Base-by-base conservation (phyloP, 2,329 filamentous ascomycete species). In the Paracamarosporium sp. region DNA sequence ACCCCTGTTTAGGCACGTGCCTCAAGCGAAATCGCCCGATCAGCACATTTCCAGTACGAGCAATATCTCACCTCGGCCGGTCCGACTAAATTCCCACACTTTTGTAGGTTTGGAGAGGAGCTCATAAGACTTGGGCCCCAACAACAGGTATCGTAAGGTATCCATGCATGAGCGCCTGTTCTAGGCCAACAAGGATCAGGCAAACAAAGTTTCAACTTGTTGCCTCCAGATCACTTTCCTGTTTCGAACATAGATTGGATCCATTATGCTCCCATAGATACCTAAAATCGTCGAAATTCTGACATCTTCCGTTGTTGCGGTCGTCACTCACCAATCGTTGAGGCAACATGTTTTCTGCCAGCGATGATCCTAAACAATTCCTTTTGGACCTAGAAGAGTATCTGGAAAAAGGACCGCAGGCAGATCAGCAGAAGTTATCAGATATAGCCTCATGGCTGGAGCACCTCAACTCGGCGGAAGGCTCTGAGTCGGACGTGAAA, bases 321-420 rank as follows among this genome's bases (percentile, higher is more conserved):
- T 28, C 8, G 3, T 17, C 38, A 4, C 6, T 4, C 2, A 12
- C 13, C 50, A 44, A 45, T 33, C 33, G 41, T 38, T 17, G 17
- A 28, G 41, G 40, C 53, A 58, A 56, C 27, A 70, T 70, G 68
- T 20, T 60, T 46, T 48, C 54, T 35, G 59, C 60, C 43, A 66
- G 59, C 54, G 55, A 58, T 45, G 55, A 63, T 50, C 38, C 64
- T 36, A 50, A 61, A n/a, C 60, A 64, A 40, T 62, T 64, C 28
- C 40, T 71, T 43, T 51, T 40, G 27, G 56, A 60, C 30, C 52
- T 73, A 20, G 61, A 66, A 47, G 25, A 38, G 6, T 65, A 55
- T 54, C 46, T 68, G 20, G 55, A 53, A 7, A 4, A 48, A 35
- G 56, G 55, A 27, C 59, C 66, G 31, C 57, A 59, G 55, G 56